These are phyloP conservation scores for Escallonia rubra DNA, from an alignment of 129 eudicot species.

Conservation along the genomic window DNA sequence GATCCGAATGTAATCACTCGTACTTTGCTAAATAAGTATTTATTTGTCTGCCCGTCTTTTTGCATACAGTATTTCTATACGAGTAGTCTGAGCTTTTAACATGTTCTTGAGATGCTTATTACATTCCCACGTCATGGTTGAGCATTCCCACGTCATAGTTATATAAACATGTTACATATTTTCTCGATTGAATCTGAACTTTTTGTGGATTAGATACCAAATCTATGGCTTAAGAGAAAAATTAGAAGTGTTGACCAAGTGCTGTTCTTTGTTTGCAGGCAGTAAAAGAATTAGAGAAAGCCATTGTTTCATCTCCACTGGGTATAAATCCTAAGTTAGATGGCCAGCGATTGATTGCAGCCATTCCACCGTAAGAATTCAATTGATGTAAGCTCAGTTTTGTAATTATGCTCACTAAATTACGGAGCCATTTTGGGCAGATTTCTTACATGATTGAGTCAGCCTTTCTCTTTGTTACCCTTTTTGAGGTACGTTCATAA, in stretches of 20 bases:
- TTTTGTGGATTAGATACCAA: no score
- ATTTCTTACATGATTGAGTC: no score
- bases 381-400: background rate
- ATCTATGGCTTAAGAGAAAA: background rate
- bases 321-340: constrained; percentile 88
- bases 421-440: no score
- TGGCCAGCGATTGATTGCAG: constrained; percentile 51
- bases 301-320: constrained; percentile 82
- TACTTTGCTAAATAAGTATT: background rate
- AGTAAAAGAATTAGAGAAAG: constrained; percentile 85
- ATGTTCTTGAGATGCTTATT: no score
- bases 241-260: background rate
- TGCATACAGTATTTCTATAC: no score
- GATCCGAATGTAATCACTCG: constrained; percentile 55
- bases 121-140: no score
- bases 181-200: no score
- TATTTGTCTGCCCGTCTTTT: background rate
- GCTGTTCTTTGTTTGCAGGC: constrained; percentile 39
- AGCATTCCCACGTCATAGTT: no score
- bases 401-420: background rate
- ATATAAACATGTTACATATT: no score
- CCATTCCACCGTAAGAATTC: constrained; percentile 86
- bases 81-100: no score
- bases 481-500: background rate
- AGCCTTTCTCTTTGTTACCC: background rate